Base-by-base conservation (phyloP, 1,139 yeast species). In the Pichia sp. region DNA sequence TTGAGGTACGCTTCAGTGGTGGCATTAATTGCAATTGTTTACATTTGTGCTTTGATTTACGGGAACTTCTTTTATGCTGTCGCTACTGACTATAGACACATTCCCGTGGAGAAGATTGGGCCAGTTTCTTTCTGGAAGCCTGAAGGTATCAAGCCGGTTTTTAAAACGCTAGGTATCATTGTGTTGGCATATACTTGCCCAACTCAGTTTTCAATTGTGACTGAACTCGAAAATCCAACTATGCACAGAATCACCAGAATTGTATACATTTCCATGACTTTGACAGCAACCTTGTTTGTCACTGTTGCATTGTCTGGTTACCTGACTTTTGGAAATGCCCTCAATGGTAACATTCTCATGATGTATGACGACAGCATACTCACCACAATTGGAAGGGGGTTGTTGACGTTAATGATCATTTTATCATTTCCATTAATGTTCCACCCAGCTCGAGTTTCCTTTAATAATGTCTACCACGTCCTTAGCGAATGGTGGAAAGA, bases 131-230 rank as follows among this genome's bases (percentile, higher is more conserved):
- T 73, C 50, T 58, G 72, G 40, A 49, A 55, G 23, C 86, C 94
- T 1, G 69, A 75, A 19, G 70, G 74, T 22, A 45, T 69, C 17
- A 60, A 73, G n/a, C 77, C 79, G 1, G 68, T 87, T 11, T 68
- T 86, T 39, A 74, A 87, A 24, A 80, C 94, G 5, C 75, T 91
- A 51, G 94, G 96, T n/a, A 82, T 91, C 47, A 75, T 91, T 40
- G 83, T 91, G 14, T 86, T 93, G 63, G 97, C 97, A 4, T 93
- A 77, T 59, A 88, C 97, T 1, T 94, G 97, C 44, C 96, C 91
- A 63, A 91, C 81, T 58, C 82, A 91, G 78, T 88, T 84, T 58
- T 80, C 95, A 9, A 83, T 88, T 37, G 74, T 87, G 51, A 85
- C 87, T 53, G 99, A 91, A 60, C 66, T 91, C 33, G 60, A 62